Evolutionary conservation across 805 yeast species (phyloP).

Genomic region (Ogataea henricii): DNA sequence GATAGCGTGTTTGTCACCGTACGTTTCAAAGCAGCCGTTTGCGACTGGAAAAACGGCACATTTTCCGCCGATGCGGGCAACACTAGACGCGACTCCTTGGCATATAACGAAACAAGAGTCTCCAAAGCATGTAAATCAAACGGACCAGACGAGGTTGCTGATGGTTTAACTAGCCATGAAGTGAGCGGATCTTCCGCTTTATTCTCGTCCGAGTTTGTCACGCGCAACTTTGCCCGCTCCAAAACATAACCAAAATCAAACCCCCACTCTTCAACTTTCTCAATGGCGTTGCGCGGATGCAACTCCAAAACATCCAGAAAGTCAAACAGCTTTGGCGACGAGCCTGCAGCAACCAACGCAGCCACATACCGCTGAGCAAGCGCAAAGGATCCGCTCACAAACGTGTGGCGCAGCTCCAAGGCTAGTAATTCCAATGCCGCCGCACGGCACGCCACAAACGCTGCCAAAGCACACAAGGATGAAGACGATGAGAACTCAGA

Average conservation of each 20-base stretch:
- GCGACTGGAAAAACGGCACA: conserved; percentile 20
- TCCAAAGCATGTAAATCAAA: conserved; percentile 48
- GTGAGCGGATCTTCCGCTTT: not conserved
- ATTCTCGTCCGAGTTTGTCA: not conserved
- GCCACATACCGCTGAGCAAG: conserved; percentile 54
- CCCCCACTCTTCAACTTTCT: conserved; percentile 28
- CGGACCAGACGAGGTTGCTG: no score
- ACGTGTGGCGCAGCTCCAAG: conserved; percentile 67
- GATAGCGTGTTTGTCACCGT: conserved; percentile 49
- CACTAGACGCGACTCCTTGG: conserved; percentile 32
- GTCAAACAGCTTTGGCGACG: conserved; percentile 63
- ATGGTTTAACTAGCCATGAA: not conserved
- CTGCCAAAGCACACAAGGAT: conserved; percentile 54
- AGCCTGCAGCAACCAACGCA: conserved; percentile 51
- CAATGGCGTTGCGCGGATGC: conserved; percentile 46
- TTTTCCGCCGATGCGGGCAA: conserved; percentile 23
- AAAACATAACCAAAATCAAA: not conserved
- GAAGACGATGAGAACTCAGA: conserved; percentile 40
- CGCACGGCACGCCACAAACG: conserved; percentile 64
- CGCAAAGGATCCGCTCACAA: conserved; percentile 47
- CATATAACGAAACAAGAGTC: conserved; percentile 26
- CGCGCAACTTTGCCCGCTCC: not conserved
- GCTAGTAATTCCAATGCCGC: conserved; percentile 65
- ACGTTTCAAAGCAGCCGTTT: conserved; percentile 34
- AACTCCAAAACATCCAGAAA: conserved; percentile 73